Evolutionary conservation across 495 filamentous ascomycete genomes (phyloP).

Genomic region (Annulohypoxylon stygium): DNA sequence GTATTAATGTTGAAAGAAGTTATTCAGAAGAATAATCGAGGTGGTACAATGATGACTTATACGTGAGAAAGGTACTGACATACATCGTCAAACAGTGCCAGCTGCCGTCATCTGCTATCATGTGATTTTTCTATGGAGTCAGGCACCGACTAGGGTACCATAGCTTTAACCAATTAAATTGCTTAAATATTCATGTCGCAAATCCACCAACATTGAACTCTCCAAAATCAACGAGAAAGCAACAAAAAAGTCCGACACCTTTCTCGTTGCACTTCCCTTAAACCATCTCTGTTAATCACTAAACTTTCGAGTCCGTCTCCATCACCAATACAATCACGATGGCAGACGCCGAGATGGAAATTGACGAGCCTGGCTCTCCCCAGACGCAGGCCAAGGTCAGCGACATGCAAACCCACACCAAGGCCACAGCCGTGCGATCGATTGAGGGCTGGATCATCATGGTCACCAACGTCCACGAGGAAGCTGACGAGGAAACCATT

Average conservation of each 20-base stretch:
- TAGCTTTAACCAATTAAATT: slow-evolving; percentile 15
- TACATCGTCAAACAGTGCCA: neutral
- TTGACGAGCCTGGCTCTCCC: slow-evolving; percentile 69
- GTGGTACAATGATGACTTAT: neutral
- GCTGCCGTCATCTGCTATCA: neutral
- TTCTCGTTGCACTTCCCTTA: neutral
- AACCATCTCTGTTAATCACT: neutral
- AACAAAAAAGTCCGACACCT: neutral
- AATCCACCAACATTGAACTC: neutral
- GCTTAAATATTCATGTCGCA: slow-evolving; percentile 8
- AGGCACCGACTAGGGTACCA: neutral
- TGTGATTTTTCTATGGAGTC: neutral
- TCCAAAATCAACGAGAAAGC: neutral
- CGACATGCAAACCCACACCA: slow-evolving; percentile 78
- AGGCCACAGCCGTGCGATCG: slow-evolving; percentile 92
- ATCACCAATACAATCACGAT: slow-evolving; percentile 57
- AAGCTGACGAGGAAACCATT: slow-evolving; percentile 95
- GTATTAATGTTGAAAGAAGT: slow-evolving; percentile 5
- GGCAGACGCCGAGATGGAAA: slow-evolving; percentile 82
- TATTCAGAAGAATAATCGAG: neutral
- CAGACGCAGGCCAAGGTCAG: slow-evolving; percentile 65
- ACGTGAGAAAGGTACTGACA: neutral
- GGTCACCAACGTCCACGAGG: slow-evolving; percentile 96
- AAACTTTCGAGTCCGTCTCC: neutral
- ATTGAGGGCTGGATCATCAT: slow-evolving; percentile 99